Evolutionary conservation across 78 protist species (phyloP), one percentile per base, ranked within the genome.

Genomic region (Speleostelium caveatum): DNA sequence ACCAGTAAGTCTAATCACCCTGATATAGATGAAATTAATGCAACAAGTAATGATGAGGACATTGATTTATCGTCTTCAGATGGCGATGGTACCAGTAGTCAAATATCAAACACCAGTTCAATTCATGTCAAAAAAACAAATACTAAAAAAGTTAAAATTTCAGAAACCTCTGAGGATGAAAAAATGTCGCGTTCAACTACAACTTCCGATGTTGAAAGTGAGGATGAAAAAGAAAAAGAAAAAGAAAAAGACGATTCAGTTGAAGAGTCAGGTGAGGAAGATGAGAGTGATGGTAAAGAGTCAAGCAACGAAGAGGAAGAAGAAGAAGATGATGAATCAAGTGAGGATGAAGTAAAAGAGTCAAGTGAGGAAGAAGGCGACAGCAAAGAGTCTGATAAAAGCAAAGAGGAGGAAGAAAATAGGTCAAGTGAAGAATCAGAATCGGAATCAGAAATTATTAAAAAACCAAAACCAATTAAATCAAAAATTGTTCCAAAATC

Each of bases 371-470:
- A 42, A 12, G 61, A 74, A 12, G 24, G 39, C 22, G 21, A 74
- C 16, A 38, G 72, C 22, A 12, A 39, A 22, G 19, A 49, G 22
- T 39, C 60, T 21, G 19, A 12, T 35, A 21, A 7, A 35, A 21
- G n/a, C 51, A 35, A n/a, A 53, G 60, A 71, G 26, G 75, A 71
- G 21, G 61, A 74, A 74, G 62, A 74, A 7, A 72, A 53, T 22
- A 58, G 59, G 19, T 41, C 30, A 36, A 53, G 39, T 32, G 41
- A 72, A 36, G 21, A 10, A 36, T 55, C 63, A 28, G 61, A 53
- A 19, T 17, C 7, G 5, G 75, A 71, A 26, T 14, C 58, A 35
- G 51, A 3, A 12, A 26, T 4, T 24, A 3, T 36, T 28, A n/a
- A 4, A 10, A 22, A n/a, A 24, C 75, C 35, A 74, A 39, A 45